A percentile compares a stretch with the other conserved stretches of the same genome.
Evolutionary conservation across 495 filamentous ascomycete species (phyloP).

Genomic region (Staphylotrichum longicolle): DNA sequence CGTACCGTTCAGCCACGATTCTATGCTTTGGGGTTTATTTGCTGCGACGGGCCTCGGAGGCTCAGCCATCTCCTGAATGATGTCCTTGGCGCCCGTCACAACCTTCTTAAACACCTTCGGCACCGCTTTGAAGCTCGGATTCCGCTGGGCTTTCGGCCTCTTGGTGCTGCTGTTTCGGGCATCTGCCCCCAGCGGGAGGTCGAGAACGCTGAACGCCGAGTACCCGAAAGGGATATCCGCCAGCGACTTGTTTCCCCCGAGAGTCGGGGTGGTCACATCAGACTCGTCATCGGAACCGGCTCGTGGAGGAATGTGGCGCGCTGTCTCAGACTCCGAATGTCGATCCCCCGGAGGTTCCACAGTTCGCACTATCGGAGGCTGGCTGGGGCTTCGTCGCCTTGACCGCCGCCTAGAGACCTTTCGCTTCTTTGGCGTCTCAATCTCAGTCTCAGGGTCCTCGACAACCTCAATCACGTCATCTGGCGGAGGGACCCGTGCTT

Average conservation of each 20-base stretch:
- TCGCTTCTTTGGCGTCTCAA: slow-evolving; percentile 29
- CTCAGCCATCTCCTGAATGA: slow-evolving; percentile 52
- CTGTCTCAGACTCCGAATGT: slow-evolving; percentile 14
- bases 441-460: slow-evolving; percentile 36
- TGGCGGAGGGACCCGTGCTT: slow-evolving; percentile 40
- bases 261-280: slow-evolving; percentile 38
- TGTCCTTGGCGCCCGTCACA: slow-evolving; percentile 53
- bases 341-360: slow-evolving; percentile 25
- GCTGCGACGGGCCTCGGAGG: slow-evolving; percentile 42
- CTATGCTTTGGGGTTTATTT: slow-evolving; percentile 60
- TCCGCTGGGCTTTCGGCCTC: slow-evolving; percentile 45
- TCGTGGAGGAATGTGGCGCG: slow-evolving; percentile 2
- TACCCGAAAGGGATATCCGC: slow-evolving; percentile 56
- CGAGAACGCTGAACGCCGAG: slow-evolving; percentile 59
- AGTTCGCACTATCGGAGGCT: slow-evolving; percentile 24
- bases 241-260: slow-evolving; percentile 45
- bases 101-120: slow-evolving; percentile 57
- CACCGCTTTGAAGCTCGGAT: slow-evolving; percentile 49
- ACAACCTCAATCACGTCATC: slow-evolving; percentile 48
- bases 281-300: slow-evolving; percentile 29
- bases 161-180: slow-evolving; percentile 37
- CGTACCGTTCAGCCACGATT: slow-evolving; percentile 72
- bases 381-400: slow-evolving; percentile 23
- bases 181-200: slow-evolving; percentile 46
- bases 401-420: slow-evolving; percentile 21